phyloP scores from a whole-genome alignment of 306 rosid genomes.

The Mimosa pudica region DNA sequence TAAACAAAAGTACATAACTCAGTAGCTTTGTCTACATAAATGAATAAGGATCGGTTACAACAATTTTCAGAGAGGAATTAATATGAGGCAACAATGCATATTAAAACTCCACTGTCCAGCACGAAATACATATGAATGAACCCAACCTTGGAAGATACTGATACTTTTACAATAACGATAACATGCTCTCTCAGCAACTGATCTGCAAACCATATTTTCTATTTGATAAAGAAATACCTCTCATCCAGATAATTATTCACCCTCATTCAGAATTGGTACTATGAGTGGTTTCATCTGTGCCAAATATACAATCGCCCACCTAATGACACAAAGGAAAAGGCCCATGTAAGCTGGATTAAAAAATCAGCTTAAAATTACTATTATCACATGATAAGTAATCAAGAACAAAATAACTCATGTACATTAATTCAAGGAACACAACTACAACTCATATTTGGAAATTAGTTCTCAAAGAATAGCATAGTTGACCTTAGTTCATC shows the following conservation, averaged over 20 bases:
- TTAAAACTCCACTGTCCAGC: constrained; percentile 41
- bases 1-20: constrained; percentile 34
- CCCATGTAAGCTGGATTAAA: constrained; percentile 16
- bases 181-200: constrained; percentile 43
- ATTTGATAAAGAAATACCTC: constrained; percentile 32
- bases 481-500: background rate
- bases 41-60: constrained; percentile 46
- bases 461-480: background rate
- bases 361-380: constrained; percentile 1
- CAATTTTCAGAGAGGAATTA: constrained; percentile 29
- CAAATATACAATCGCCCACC: constrained; percentile 99
- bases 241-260: constrained; percentile 49
- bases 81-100: constrained; percentile 35
- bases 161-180: constrained; percentile 41
- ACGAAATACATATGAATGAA: constrained; percentile 20
- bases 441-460: no score
- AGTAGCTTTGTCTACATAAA: constrained; percentile 30
- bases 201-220: constrained; percentile 36
- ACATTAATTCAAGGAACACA: background rate
- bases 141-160: constrained; percentile 35
- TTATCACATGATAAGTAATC: background rate
- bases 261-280: constrained; percentile 86
- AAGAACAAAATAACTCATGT: background rate
- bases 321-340: constrained; percentile 36
- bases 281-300: constrained; percentile 99